These are phyloP conservation scores for Neurospora sp. DNA, from an alignment of 2,329 filamentous ascomycete genomes.

Conservation along the genomic window DNA sequence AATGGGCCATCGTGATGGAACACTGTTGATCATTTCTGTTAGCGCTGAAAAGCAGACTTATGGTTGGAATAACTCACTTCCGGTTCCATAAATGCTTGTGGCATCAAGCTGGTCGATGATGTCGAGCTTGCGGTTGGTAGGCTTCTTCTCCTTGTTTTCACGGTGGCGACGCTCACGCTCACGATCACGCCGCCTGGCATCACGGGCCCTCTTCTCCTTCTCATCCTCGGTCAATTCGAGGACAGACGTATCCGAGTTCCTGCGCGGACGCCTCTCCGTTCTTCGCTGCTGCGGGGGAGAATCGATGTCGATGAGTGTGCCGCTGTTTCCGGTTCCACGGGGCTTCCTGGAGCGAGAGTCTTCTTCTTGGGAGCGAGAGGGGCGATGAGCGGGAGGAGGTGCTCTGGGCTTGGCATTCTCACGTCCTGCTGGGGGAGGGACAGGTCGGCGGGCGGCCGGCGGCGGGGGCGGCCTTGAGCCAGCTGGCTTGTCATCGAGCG, in stretches of 20 bases:
- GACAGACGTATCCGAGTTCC: slow-evolving; percentile 74
- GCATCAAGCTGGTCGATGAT: slow-evolving; percentile 96
- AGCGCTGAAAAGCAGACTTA: slow-evolving; percentile 1
- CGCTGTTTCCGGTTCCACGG: slow-evolving; percentile 28
- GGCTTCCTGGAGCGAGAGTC: slow-evolving; percentile 41
- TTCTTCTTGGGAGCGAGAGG: slow-evolving; percentile 58
- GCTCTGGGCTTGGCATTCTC: slow-evolving; percentile 40
- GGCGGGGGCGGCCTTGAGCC: slow-evolving; percentile 20
- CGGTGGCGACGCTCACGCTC: slow-evolving; percentile 39
- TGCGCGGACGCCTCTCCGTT: slow-evolving; percentile 45
- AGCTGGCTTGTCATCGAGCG: slow-evolving; percentile 46
- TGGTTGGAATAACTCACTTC: slow-evolving; percentile 49
- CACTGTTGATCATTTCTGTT: slow-evolving; percentile 41
- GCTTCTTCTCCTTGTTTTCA: slow-evolving; percentile 43
- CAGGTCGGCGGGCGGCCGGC: slow-evolving; percentile 24
- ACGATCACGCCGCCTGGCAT: slow-evolving; percentile 41
- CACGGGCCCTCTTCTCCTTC: slow-evolving; percentile 43
- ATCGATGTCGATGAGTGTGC: slow-evolving; percentile 23
- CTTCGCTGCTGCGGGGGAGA: slow-evolving; percentile 22
- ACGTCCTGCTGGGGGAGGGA: slow-evolving; percentile 30
- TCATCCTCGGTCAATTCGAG: slow-evolving; percentile 46
- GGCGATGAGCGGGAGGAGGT: slow-evolving; percentile 45
- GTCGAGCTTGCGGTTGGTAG: slow-evolving; percentile 53
- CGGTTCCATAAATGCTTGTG: slow-evolving; percentile 88
- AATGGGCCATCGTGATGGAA: slow-evolving; percentile 98